These are phyloP conservation scores for Aeschynomene evenia DNA, from an alignment of 306 rosid genomes.

Conservation along the genomic window DNA sequence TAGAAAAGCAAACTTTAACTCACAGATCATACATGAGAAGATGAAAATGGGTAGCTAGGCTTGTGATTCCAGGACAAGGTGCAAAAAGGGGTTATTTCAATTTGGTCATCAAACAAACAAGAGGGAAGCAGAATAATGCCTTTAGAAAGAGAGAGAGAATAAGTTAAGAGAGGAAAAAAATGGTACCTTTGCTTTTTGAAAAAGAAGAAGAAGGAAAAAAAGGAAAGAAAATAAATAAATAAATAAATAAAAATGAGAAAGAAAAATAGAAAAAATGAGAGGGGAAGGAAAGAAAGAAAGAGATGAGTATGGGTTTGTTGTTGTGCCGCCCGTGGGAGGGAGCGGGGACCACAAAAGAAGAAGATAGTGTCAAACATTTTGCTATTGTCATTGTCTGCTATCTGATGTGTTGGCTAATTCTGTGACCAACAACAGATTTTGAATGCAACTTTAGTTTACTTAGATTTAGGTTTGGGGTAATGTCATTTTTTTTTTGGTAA, in stretches of 20 bases:
- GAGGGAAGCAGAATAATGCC: constrained; percentile 4
- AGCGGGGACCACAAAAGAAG: no score
- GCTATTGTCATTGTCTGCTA: constrained; percentile 10
- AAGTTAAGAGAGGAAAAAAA: constrained; percentile 22
- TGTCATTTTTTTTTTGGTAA: no score
- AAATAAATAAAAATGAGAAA: not conserved
- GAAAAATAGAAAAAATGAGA: constrained; percentile 14
- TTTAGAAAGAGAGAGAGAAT: constrained; percentile 31
- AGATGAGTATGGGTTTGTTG: not conserved
- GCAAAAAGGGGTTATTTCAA: constrained; percentile 34
- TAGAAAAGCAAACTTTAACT: constrained; percentile 44
- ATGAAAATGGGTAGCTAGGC: constrained; percentile 17
- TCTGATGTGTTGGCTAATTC: not conserved
- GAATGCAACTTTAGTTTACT: not conserved
- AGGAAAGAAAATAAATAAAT: no score
- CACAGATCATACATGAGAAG: constrained; percentile 56
- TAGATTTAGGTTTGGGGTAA: not conserved
- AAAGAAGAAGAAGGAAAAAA: not conserved
- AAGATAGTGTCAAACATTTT: constrained; percentile 17
- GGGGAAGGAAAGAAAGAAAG: no score
- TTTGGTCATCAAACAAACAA: constrained; percentile 32
- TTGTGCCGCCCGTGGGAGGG: constrained; percentile 38
- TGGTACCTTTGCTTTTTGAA: constrained; percentile 44
- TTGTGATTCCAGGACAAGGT: constrained; percentile 59
- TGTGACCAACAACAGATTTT: not conserved